These are phyloP conservation scores for Neckera pumila DNA, from an alignment of 225 moss, liverwort and hornwort genomes.

Conservation along the genomic window DNA sequence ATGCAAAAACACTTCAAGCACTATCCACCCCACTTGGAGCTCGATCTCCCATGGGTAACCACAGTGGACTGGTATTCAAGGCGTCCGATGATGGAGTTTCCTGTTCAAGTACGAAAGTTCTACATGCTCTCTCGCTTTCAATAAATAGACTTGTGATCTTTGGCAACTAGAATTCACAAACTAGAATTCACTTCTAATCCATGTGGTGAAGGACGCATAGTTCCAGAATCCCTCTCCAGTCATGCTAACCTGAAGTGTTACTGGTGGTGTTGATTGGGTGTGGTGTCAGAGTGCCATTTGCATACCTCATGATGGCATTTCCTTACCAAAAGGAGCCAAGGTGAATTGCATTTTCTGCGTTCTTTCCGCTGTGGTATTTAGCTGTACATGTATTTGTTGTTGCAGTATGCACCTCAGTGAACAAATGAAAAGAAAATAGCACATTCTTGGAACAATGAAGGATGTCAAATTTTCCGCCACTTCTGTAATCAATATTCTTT, in stretches of 20 bases:
- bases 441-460: background rate
- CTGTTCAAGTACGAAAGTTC: slow-evolving; percentile 45
- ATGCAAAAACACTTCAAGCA: slow-evolving; percentile 70
- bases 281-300: slow-evolving; percentile 59
- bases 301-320: slow-evolving; percentile 45
- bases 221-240: background rate
- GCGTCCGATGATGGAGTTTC: slow-evolving; percentile 69
- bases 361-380: background rate
- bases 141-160: background rate
- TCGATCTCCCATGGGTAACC: slow-evolving; percentile 11
- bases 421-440: background rate
- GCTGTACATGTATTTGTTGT: background rate
- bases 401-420: background rate
- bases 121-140: background rate
- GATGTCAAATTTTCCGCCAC: background rate
- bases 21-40: slow-evolving; percentile 42
- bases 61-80: slow-evolving; percentile 52
- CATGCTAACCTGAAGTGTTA: background rate
- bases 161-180: background rate
- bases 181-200: background rate
- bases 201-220: background rate
- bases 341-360: slow-evolving; percentile 1
- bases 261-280: background rate
- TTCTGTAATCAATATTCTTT: background rate
- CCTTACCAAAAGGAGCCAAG: slow-evolving; percentile 19